Percentiles rank a stretch among this genome's conserved stretches.
phyloP scores from a whole-genome alignment of 2,329 filamentous ascomycete genomes.

The Pseudopyrenochaeta lycopersici region DNA sequence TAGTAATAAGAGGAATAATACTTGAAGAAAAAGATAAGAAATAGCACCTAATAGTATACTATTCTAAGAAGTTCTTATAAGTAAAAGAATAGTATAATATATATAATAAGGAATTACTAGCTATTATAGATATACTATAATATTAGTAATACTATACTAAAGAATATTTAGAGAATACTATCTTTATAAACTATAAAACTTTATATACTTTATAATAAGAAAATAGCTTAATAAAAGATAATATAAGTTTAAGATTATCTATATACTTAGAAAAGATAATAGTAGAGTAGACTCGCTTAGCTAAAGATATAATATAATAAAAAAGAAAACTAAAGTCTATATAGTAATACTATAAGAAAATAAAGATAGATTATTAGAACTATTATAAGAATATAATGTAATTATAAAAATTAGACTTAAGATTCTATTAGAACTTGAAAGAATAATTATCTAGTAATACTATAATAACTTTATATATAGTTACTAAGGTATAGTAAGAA shows the following conservation, averaged over 20 bases:
- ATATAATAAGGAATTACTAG: no score
- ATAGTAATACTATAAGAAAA: slow-evolving; percentile 2
- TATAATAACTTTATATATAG: no score
- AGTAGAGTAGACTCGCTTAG: slow-evolving; percentile 2
- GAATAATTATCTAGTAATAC: no score
- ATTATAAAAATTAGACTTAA: no score
- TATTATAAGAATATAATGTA: background rate
- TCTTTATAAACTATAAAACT: slow-evolving; percentile 5
- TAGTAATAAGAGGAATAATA: no score
- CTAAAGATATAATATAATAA: slow-evolving; percentile 1
- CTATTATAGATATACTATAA: slow-evolving; percentile 3
- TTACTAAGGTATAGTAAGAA: no score
- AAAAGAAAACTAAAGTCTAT: no score
- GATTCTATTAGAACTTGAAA: no score
- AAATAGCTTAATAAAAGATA: slow-evolving; percentile 2
- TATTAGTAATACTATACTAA: slow-evolving; percentile 2
- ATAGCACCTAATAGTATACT: slow-evolving; percentile 7
- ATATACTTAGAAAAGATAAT: slow-evolving; percentile 9
- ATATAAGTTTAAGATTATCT: slow-evolving; percentile 7
- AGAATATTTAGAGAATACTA: slow-evolving; percentile 2
- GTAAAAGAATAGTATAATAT: no score
- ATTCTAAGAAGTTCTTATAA: no score
- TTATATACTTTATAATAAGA: slow-evolving; percentile 2
- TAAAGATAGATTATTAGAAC: background rate
- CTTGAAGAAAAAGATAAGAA: slow-evolving; percentile 6